Conservation (phyloP, 2,329 filamentous ascomycete species). For the Trichoderma semiorbis region DNA sequence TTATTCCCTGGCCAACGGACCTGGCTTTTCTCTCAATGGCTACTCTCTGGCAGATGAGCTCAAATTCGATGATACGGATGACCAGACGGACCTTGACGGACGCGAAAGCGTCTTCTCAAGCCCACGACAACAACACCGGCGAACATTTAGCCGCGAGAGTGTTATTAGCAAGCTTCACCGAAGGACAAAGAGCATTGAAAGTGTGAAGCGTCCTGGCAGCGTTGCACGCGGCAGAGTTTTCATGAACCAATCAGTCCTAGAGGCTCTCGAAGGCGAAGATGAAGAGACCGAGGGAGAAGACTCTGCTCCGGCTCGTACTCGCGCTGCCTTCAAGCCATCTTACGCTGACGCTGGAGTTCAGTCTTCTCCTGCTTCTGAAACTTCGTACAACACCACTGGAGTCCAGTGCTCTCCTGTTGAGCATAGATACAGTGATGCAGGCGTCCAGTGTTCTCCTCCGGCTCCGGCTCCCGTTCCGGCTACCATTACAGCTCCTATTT, state of each 20-base stretch:
- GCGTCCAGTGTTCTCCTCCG: not conserved
- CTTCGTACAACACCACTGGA: not conserved
- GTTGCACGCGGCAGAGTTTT: constrained; percentile 51
- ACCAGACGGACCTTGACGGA: constrained; percentile 68
- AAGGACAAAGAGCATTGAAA: constrained; percentile 58
- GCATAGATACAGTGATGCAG: not conserved
- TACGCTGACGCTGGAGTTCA: constrained; percentile 79
- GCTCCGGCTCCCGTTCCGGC: not conserved
- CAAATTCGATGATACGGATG: constrained; percentile 74
- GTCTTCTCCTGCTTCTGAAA: constrained; percentile 57
- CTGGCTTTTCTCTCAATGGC: constrained; percentile 57
- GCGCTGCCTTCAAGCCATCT: constrained; percentile 37
- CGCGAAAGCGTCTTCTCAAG: constrained; percentile 59
- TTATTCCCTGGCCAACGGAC: constrained; percentile 65
- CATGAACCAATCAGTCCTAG: constrained; percentile 53
- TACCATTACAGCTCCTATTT: not conserved
- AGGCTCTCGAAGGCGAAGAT: constrained; percentile 54
- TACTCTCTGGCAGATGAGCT: constrained; percentile 88
- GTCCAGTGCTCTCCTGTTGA: not conserved
- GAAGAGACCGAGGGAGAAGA: constrained; percentile 37
- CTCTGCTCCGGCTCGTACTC: constrained; percentile 27
- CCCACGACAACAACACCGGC: constrained; percentile 43
- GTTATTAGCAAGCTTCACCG: constrained; percentile 46
- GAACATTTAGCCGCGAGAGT: constrained; percentile 58
- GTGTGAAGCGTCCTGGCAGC: constrained; percentile 53